phyloP scores from a whole-genome alignment of 2,329 filamentous ascomycete genomes.

The Cladorrhinum sp. region DNA sequence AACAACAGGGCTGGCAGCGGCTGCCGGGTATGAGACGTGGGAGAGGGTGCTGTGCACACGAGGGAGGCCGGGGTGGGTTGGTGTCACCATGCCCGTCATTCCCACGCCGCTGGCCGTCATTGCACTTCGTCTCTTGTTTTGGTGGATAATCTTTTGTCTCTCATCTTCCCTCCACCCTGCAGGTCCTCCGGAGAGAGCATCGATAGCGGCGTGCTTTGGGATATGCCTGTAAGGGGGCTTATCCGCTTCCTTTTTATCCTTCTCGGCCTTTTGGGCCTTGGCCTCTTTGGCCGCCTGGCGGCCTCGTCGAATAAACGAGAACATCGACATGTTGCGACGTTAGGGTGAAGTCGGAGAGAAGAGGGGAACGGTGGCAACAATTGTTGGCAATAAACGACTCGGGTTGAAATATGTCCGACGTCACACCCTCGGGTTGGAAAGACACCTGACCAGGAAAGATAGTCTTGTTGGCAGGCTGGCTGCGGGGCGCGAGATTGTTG shows the following conservation, averaged over 20 bases:
- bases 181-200: constrained; percentile 55
- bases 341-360: neutral
- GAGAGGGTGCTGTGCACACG: constrained; percentile 48
- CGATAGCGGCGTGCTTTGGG: constrained; percentile 59
- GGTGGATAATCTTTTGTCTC: constrained; percentile 46
- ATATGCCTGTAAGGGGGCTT: constrained; percentile 55
- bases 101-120: constrained; percentile 40
- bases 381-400: neutral
- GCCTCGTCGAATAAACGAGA: constrained; percentile 51
- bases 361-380: neutral
- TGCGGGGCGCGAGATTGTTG: constrained; percentile 13
- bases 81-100: constrained; percentile 29
- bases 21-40: constrained; percentile 45
- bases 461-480: neutral
- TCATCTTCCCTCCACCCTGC: constrained; percentile 49
- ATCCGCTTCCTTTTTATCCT: constrained; percentile 41
- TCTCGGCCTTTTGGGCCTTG: constrained; percentile 46
- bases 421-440: constrained; percentile 4
- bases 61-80: constrained; percentile 38
- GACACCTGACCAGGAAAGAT: constrained; percentile 9
- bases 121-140: constrained; percentile 49
- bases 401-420: constrained; percentile 7
- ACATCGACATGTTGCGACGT: constrained; percentile 51
- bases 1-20: constrained; percentile 39
- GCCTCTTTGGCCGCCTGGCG: constrained; percentile 55